Evolutionary conservation across 495 filamentous ascomycete species (phyloP).

Genomic region (Haplographium delicatum): DNA sequence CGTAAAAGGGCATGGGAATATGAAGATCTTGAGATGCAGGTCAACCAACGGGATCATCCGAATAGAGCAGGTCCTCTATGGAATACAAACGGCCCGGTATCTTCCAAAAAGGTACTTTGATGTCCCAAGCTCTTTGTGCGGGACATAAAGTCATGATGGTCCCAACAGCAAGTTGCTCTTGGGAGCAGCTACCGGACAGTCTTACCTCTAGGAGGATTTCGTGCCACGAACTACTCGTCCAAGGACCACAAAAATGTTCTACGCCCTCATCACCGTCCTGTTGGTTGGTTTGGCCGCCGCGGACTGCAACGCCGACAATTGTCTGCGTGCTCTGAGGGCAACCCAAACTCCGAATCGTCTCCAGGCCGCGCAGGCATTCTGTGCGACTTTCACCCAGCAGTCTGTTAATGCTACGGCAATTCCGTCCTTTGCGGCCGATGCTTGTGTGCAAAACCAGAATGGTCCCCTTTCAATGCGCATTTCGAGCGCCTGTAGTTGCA

Average conservation of each 20-base stretch:
- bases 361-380: slow-evolving; percentile 15
- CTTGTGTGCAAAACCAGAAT: slow-evolving; percentile 16
- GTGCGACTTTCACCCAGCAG: slow-evolving; percentile 6
- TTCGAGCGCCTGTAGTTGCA: slow-evolving; percentile 26
- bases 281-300: slow-evolving; percentile 8
- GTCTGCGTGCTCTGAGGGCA: slow-evolving; percentile 17
- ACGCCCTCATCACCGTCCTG: neutral
- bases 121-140: no score
- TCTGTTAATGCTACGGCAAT: slow-evolving; percentile 6
- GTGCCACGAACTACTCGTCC: neutral
- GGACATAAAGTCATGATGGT: no score
- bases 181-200: no score
- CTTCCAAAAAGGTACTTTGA: no score
- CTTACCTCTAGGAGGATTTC: no score
- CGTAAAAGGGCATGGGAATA: no score
- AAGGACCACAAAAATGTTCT: slow-evolving; percentile 1
- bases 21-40: no score
- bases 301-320: slow-evolving; percentile 20
- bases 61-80: no score
- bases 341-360: slow-evolving; percentile 8
- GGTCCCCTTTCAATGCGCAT: slow-evolving; percentile 6
- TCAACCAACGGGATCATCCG: no score
- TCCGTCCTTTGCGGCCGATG: slow-evolving; percentile 14
- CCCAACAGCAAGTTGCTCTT: no score
- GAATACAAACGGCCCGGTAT: no score